Conservation (phyloP, 108 stramenopile genomes). For the Fragilaria radians region DNA sequence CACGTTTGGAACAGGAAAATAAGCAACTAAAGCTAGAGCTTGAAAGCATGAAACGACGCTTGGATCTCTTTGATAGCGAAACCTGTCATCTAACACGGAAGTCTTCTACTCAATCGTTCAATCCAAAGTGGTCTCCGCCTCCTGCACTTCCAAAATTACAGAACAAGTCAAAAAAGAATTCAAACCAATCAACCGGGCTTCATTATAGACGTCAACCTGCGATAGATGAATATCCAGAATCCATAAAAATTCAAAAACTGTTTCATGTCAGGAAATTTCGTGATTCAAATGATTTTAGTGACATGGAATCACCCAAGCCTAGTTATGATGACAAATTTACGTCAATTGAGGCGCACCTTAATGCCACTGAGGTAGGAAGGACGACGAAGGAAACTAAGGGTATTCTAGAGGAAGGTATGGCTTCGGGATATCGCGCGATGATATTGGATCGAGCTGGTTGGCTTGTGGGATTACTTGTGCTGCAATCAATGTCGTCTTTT, state of each 20-base stretch:
- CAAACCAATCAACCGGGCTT: not conserved
- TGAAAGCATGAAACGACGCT: conserved; percentile 6
- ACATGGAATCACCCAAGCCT: not conserved
- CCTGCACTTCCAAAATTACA: not conserved
- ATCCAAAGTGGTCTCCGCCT: not conserved
- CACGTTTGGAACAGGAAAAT: conserved; percentile 4
- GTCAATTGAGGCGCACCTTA: not conserved
- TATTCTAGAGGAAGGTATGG: not conserved
- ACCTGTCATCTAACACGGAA: not conserved
- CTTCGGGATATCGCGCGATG: not conserved
- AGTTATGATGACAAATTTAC: no score
- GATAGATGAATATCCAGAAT: not conserved
- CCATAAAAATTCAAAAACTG: not conserved
- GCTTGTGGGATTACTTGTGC: conserved; percentile 80
- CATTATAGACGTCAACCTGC: not conserved
- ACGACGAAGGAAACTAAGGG: not conserved
- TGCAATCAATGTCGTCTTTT: conserved; percentile 79
- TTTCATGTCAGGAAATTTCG: not conserved
- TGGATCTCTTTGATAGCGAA: not conserved
- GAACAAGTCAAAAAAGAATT: not conserved
- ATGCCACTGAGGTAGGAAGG: not conserved
- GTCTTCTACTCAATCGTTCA: not conserved
- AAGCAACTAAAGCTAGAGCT: not conserved
- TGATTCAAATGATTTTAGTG: not conserved
- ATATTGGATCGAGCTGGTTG: conserved; percentile 64